phyloP scores from a whole-genome alignment of 169 alveolate species.

The Perkinsus olseni region DNA sequence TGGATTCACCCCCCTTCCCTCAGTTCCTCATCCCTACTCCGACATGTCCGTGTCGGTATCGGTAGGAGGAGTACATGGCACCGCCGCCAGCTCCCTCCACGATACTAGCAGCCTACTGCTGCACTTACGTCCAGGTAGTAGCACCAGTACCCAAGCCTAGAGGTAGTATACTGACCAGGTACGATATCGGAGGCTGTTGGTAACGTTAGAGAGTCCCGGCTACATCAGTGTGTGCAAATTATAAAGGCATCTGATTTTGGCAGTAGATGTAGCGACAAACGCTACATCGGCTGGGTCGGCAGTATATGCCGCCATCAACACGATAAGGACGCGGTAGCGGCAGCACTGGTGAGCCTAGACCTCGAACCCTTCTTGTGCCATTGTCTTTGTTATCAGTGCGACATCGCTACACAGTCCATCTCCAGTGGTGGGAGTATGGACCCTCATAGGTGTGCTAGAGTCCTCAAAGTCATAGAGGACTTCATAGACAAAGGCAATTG shows the following conservation, averaged over 20 bases:
- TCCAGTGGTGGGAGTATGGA: neutral
- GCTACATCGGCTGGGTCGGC: neutral
- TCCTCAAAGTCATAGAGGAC: neutral
- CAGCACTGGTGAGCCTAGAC: neutral
- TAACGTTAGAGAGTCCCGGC: neutral
- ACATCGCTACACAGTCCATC: neutral
- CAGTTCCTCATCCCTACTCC: neutral
- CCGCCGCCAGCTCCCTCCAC: neutral
- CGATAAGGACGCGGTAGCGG: neutral
- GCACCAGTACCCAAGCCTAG: neutral
- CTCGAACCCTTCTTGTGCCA: too few relatives aligned
- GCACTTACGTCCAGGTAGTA: neutral
- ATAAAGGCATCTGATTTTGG: neutral
- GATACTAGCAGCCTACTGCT: neutral
- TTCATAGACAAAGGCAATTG: neutral
- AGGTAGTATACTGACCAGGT: neutral
- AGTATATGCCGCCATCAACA: neutral
- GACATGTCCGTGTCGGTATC: neutral
- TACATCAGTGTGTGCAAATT: neutral
- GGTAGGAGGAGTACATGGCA: neutral
- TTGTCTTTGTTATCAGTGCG: neutral
- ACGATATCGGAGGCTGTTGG: neutral
- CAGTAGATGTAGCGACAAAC: neutral
- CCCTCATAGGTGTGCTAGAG: neutral
- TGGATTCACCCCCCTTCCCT: too few relatives aligned